These are phyloP conservation scores for Mucor irregularis DNA, from an alignment of 371 early-diverging fungal genomes.

Conservation along the genomic window DNA sequence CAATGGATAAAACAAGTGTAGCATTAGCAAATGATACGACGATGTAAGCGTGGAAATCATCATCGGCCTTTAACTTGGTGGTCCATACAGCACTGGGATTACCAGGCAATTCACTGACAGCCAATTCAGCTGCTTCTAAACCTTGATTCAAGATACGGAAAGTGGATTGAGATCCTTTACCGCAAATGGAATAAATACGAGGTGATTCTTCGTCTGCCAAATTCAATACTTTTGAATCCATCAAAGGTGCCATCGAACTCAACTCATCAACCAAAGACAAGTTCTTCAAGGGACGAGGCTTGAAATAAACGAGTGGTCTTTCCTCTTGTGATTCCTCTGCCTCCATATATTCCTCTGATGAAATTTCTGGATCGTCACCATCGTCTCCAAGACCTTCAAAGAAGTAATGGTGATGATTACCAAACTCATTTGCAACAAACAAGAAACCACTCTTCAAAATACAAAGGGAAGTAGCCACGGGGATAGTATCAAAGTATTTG, in stretches of 20 bases:
- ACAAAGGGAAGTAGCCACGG: slow-evolving; percentile 77
- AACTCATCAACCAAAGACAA: slow-evolving; percentile 87
- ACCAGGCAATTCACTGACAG: slow-evolving; percentile 91
- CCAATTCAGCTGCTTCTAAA: slow-evolving; percentile 88
- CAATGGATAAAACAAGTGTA: slow-evolving; percentile 90
- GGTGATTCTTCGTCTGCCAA: slow-evolving; percentile 91
- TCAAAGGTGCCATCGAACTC: slow-evolving; percentile 81
- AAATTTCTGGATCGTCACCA: slow-evolving; percentile 78
- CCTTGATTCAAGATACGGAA: slow-evolving; percentile 93
- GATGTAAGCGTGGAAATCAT: slow-evolving; percentile 82
- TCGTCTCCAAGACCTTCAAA: slow-evolving; percentile 93
- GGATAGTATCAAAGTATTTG: slow-evolving; percentile 94
- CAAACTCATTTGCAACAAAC: slow-evolving; percentile 89
- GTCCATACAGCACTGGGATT: slow-evolving; percentile 96
- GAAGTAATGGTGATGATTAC: slow-evolving; percentile 90
- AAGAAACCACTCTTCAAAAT: slow-evolving; percentile 93
- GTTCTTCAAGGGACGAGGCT: slow-evolving; percentile 81
- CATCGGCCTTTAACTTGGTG: slow-evolving; percentile 67
- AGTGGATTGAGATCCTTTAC: slow-evolving; percentile 79
- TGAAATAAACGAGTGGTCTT: slow-evolving; percentile 66
- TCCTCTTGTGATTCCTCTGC: slow-evolving; percentile 53
- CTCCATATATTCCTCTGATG: slow-evolving; percentile 68
- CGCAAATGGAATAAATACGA: slow-evolving; percentile 89
- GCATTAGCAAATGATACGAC: slow-evolving; percentile 93
- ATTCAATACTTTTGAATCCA: slow-evolving; percentile 77